Conservation (phyloP, 257 asterid genomes). For the Dorcoceras hygrometricum region DNA sequence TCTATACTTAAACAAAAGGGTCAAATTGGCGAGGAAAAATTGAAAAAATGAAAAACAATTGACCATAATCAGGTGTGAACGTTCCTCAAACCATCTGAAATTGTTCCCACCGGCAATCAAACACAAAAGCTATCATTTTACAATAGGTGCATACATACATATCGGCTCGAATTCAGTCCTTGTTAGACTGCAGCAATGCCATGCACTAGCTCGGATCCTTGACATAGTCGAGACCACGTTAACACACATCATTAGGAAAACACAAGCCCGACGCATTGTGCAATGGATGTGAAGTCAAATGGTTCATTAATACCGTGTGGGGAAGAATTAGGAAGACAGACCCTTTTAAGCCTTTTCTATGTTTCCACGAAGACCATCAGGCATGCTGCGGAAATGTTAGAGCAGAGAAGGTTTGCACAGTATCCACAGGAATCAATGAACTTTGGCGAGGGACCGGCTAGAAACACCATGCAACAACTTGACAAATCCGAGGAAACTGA, state of each 20-base stretch:
- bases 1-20: too few species aligned
- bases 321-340: background rate
- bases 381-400: background rate
- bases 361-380: background rate
- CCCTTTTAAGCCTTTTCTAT: background rate
- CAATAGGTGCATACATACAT: background rate
- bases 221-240: background rate
- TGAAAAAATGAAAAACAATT: background rate
- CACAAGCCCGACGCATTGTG: background rate
- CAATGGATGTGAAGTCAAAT: background rate
- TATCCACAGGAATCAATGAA: background rate
- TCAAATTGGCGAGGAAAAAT: background rate
- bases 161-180: background rate
- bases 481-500: constrained; percentile 52
- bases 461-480: constrained; percentile 51
- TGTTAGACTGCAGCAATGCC: background rate
- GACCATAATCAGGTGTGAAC: background rate
- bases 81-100: background rate
- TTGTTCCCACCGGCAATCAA: background rate
- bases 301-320: background rate
- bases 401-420: background rate
- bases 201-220: background rate
- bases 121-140: background rate
- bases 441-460: constrained; percentile 35
- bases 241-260: background rate